Conservation (phyloP, 176 grass and related monocot species). For the Microstegium vimineum region DNA sequence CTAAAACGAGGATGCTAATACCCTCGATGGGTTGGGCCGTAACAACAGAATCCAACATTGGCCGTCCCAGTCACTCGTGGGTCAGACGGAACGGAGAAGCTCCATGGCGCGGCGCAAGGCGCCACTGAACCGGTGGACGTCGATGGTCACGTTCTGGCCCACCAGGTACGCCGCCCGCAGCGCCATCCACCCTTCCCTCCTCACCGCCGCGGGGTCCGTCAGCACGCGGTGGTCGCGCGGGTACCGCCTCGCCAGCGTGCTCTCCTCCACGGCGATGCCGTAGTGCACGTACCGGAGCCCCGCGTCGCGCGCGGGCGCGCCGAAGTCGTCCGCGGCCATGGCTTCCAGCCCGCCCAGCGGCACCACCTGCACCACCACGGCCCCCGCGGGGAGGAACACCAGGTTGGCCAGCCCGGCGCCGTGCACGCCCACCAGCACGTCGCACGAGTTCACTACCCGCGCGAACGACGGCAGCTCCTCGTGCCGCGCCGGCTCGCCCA, state of each 20-base stretch:
- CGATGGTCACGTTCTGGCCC: constrained; percentile 70
- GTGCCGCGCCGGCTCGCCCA: constrained; percentile 26
- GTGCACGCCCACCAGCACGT: constrained; percentile 68
- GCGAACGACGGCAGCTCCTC: constrained; percentile 29
- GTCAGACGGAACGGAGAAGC: constrained; percentile 34
- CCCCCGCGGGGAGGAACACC: constrained; percentile 57
- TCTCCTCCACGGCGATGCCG: constrained; percentile 47
- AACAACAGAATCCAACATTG: not conserved
- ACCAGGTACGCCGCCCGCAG: constrained; percentile 51
- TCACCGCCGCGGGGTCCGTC: constrained; percentile 38
- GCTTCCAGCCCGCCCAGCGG: constrained; percentile 67
- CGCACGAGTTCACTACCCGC: constrained; percentile 37
- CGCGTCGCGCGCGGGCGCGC: constrained; percentile 48
- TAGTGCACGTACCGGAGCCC: constrained; percentile 73
- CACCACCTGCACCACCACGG: constrained; percentile 66
- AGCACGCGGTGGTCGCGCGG: constrained; percentile 46
- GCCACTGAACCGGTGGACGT: constrained; percentile 42
- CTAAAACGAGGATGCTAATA: not conserved
- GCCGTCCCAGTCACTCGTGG: not conserved
- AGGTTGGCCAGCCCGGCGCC: constrained; percentile 76
- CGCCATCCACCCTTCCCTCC: constrained; percentile 46
- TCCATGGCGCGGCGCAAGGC: constrained; percentile 36
- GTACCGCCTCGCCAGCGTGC: constrained; percentile 48
- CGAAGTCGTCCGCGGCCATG: constrained; percentile 44
- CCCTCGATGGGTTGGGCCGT: not conserved